phyloP scores from a whole-genome alignment of 805 yeast genomes.

The Ogataea methanolica region DNA sequence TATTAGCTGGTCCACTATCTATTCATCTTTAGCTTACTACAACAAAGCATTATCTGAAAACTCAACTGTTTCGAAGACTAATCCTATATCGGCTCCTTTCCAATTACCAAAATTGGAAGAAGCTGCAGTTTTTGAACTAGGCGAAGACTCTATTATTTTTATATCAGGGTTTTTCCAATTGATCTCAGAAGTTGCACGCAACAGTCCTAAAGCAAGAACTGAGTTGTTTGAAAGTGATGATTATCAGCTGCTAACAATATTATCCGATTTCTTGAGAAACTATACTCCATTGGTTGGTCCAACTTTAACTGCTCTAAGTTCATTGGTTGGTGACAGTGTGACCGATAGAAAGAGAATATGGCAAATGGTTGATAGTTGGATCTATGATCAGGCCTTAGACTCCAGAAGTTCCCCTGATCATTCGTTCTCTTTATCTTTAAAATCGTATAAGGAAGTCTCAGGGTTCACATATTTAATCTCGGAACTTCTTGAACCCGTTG shows the following conservation, averaged over 20 bases:
- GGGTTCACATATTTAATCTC: slow-evolving; percentile 60
- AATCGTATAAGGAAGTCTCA: slow-evolving; percentile 47
- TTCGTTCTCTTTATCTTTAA: slow-evolving; percentile 41
- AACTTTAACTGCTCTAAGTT: slow-evolving; percentile 50
- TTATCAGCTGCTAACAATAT: slow-evolving; percentile 25
- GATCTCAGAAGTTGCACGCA: slow-evolving; percentile 46
- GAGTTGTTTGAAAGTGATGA: slow-evolving; percentile 31
- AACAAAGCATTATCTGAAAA: slow-evolving; percentile 24
- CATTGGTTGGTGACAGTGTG: slow-evolving; percentile 46
- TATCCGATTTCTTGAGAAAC: slow-evolving; percentile 23
- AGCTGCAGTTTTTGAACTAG: slow-evolving; percentile 48
- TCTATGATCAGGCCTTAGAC: slow-evolving; percentile 36
- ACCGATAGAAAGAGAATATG: slow-evolving; percentile 51
- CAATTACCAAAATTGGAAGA: slow-evolving; percentile 6
- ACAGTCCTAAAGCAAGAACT: slow-evolving; percentile 31
- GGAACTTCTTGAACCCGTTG: slow-evolving; percentile 29
- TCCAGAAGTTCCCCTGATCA: slow-evolving; percentile 31
- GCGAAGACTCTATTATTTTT: slow-evolving; percentile 75
- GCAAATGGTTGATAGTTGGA: slow-evolving; percentile 67
- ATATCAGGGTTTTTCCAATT: slow-evolving; percentile 71
- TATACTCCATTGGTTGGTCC: slow-evolving; percentile 39
- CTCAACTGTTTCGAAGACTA: background rate
- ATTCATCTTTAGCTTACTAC: slow-evolving; percentile 30
- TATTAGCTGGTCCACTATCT: slow-evolving; percentile 34
- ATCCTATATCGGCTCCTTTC: slow-evolving; percentile 1